Conservation (phyloP, 1,284 basidiomycete genomes). For the Prillingera fragicola region DNA sequence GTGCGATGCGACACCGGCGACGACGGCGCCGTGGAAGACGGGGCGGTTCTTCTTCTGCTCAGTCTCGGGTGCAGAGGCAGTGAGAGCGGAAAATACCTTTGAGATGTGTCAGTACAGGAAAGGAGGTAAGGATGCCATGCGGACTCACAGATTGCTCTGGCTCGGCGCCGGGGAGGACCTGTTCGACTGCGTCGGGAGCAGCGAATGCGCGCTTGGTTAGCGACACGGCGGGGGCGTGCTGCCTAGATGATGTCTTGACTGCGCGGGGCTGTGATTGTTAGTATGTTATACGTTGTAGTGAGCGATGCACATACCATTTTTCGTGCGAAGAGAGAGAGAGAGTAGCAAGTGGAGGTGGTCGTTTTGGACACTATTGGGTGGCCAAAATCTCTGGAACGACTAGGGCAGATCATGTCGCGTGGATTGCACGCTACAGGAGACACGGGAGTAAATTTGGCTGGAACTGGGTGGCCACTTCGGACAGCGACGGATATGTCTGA, state of each 20-base stretch:
- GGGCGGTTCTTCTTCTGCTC: constrained; percentile 2
- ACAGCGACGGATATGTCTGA: neutral
- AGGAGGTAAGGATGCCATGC: no score
- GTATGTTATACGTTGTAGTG: neutral
- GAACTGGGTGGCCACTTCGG: no score
- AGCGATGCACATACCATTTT: neutral
- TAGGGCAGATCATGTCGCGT: no score
- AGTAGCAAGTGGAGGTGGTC: no score
- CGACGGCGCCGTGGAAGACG: constrained; percentile 12
- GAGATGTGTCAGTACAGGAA: no score
- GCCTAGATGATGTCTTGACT: constrained; percentile 14
- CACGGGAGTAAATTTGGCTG: no score
- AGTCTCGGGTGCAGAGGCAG: no score
- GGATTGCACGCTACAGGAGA: no score
- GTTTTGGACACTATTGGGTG: no score
- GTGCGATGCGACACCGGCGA: constrained; percentile 17
- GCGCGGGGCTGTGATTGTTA: constrained; percentile 30
- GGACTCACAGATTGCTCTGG: constrained; percentile 4
- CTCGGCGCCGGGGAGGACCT: constrained; percentile 18
- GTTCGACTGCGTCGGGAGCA: constrained; percentile 8
- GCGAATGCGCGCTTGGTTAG: constrained; percentile 23
- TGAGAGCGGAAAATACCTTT: no score
- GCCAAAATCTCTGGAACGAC: no score
- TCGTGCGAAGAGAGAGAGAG: neutral
- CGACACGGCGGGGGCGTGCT: constrained; percentile 26